These are phyloP conservation scores for Clarireedia homoeocarpa DNA, from an alignment of 2,329 filamentous ascomycete species.

Conservation along the genomic window DNA sequence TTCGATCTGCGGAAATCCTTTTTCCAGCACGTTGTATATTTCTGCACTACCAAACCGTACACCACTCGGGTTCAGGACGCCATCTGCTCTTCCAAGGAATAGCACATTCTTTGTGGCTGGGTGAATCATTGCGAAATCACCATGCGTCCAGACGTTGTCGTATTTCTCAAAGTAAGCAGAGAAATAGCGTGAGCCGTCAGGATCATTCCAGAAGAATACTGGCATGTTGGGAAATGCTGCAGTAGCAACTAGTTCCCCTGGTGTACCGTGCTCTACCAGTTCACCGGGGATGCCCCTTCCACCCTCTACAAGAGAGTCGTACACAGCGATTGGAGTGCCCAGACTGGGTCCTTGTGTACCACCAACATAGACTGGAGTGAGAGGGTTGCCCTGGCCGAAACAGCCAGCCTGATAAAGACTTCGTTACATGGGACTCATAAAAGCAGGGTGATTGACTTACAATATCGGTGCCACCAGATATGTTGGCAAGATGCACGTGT, in stretches of 20 bases:
- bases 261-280: conserved; percentile 45
- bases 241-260: conserved; percentile 69
- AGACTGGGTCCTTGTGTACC: conserved; percentile 47
- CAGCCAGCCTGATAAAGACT: conserved; percentile 38
- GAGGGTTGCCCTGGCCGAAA: conserved; percentile 54
- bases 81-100: conserved; percentile 67
- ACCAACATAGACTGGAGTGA: conserved; percentile 57
- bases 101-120: conserved; percentile 56
- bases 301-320: conserved; percentile 48
- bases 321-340: conserved; percentile 49
- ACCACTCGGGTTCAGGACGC: conserved; percentile 71
- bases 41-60: conserved; percentile 75
- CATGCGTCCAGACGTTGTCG: conserved; percentile 69
- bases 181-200: conserved; percentile 36
- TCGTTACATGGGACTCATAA: background rate
- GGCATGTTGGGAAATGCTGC: conserved; percentile 70
- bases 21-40: conserved; percentile 68
- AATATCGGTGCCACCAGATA: conserved; percentile 72
- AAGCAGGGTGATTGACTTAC: conserved; percentile 33
- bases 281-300: conserved; percentile 36
- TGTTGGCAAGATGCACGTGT: conserved; percentile 60
- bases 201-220: conserved; percentile 55
- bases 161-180: conserved; percentile 55
- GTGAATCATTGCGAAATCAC: conserved; percentile 69
- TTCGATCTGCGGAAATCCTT: conserved; percentile 53